These are phyloP conservation scores for Pichia manshurica DNA, from an alignment of 805 yeast species.

Conservation along the genomic window DNA sequence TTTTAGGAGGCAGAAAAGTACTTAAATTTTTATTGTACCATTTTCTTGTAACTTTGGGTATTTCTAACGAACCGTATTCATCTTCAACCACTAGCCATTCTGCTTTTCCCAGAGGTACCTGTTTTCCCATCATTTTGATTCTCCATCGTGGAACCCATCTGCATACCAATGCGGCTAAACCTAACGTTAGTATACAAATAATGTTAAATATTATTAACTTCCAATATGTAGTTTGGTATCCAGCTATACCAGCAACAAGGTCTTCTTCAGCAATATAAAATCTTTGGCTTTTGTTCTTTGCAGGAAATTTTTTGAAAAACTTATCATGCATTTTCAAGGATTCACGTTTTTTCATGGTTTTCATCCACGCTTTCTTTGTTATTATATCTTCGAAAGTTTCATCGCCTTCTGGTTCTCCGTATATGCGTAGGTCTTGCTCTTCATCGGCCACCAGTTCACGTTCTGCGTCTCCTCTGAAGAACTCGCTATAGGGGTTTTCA, in stretches of 20 bases:
- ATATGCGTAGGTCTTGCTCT: slow-evolving; percentile 13
- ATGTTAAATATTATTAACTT: slow-evolving; percentile 45
- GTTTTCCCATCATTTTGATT: slow-evolving; percentile 59
- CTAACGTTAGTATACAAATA: slow-evolving; percentile 55
- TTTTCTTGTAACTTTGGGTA: slow-evolving; percentile 48
- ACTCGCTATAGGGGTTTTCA: slow-evolving; percentile 17
- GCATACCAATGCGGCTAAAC: slow-evolving; percentile 64
- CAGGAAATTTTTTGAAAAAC: slow-evolving; percentile 36
- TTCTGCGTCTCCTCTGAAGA: slow-evolving; percentile 16
- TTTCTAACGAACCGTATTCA: slow-evolving; percentile 79
- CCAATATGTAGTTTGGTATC: slow-evolving; percentile 54
- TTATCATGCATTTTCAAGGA: slow-evolving; percentile 36
- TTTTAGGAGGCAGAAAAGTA: slow-evolving; percentile 43
- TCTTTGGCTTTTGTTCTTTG: slow-evolving; percentile 57
- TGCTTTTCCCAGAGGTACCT: slow-evolving; percentile 68
- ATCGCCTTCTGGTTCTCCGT: slow-evolving; percentile 20
- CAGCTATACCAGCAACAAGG: slow-evolving; percentile 89
- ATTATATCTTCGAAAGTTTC: slow-evolving; percentile 13
- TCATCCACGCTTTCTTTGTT: slow-evolving; percentile 11
- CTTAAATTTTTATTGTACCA: slow-evolving; percentile 72
- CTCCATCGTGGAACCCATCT: slow-evolving; percentile 85
- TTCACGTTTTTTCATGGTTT: slow-evolving; percentile 18
- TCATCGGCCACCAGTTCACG: slow-evolving; percentile 15
- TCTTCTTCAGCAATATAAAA: slow-evolving; percentile 95
- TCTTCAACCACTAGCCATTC: slow-evolving; percentile 94